Conservation (phyloP, 2,329 filamentous ascomycete genomes). For the Thelonectria blattea region DNA sequence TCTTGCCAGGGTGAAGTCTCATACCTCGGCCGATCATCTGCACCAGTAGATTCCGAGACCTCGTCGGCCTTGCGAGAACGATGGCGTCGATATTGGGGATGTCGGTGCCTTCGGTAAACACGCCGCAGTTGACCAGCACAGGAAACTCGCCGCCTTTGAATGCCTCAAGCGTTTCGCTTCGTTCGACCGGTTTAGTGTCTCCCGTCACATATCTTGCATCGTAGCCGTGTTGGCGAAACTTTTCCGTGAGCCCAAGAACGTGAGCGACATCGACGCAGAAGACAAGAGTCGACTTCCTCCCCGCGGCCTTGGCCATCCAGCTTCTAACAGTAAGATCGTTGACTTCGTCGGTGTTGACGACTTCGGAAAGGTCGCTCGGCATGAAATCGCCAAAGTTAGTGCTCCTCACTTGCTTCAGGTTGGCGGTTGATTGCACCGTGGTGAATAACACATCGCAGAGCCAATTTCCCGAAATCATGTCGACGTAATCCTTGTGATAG, state of each 20-base stretch:
- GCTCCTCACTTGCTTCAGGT: conserved; percentile 73
- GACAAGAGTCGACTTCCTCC: conserved; percentile 83
- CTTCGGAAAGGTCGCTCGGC: conserved; percentile 75
- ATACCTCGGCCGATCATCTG: conserved; percentile 98
- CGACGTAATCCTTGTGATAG: conserved; percentile 79
- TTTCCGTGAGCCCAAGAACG: conserved; percentile 73
- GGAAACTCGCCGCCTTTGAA: conserved; percentile 82
- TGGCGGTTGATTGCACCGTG: conserved; percentile 82
- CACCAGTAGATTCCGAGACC: conserved; percentile 89
- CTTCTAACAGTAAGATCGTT: conserved; percentile 87
- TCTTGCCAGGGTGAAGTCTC: conserved; percentile 79
- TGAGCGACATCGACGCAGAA: conserved; percentile 94
- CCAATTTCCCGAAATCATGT: conserved; percentile 86
- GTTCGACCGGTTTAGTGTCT: conserved; percentile 72
- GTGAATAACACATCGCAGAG: conserved; percentile 92
- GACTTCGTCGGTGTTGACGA: conserved; percentile 79
- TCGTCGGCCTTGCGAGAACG: conserved; percentile 83
- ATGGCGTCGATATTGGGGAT: conserved; percentile 98
- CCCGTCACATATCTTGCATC: conserved; percentile 89
- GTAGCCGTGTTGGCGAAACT: conserved; percentile 78
- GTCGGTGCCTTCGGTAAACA: conserved; percentile 97
- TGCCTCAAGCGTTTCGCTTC: conserved; percentile 72
- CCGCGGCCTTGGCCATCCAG: conserved; percentile 79
- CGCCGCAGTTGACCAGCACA: conserved; percentile 90
- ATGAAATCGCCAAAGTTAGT: conserved; percentile 77